Conservation (phyloP, 768 basidiomycete genomes). For the Gymnopilus dilepis region DNA sequence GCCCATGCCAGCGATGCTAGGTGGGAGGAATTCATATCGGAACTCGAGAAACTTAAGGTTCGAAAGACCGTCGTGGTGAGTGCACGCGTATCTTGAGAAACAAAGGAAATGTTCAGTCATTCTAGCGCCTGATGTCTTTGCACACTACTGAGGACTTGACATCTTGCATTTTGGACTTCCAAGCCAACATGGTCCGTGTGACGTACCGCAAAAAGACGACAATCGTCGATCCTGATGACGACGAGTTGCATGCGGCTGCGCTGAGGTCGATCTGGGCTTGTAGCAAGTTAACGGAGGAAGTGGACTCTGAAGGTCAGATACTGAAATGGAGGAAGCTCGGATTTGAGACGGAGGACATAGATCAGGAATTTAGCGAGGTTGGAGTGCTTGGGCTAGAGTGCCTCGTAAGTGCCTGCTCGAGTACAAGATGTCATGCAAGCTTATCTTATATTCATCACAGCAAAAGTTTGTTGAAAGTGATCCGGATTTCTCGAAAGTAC, state of each 20-base stretch:
- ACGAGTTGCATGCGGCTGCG: conserved; percentile 59
- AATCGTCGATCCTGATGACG: conserved; percentile 69
- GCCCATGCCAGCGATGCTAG: conserved; percentile 76
- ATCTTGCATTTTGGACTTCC: conserved; percentile 86
- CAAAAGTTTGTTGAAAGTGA: conserved; percentile 71
- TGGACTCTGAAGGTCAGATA: conserved; percentile 50
- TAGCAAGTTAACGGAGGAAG: conserved; percentile 60
- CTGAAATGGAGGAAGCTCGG: conserved; percentile 82
- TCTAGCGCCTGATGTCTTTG: conserved; percentile 80
- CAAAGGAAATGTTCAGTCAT: conserved; percentile 5
- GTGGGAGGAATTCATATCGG: conserved; percentile 81
- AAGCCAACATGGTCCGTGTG: conserved; percentile 82
- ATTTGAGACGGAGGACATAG: conserved; percentile 75
- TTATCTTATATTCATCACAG: conserved; percentile 38
- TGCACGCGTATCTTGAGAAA: conserved; percentile 17
- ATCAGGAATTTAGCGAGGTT: conserved; percentile 76
- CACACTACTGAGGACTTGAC: conserved; percentile 83
- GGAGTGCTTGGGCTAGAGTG: conserved; percentile 86
- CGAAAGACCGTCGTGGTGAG: conserved; percentile 83
- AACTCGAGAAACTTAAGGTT: conserved; percentile 77
- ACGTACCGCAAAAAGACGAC: conserved; percentile 84
- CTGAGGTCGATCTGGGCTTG: conserved; percentile 73
- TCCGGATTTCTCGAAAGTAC: conserved; percentile 79
- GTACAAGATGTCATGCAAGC: not conserved
- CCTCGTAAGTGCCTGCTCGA: conserved; percentile 52